phyloP scores from a whole-genome alignment of 306 rosid genomes.

The Cucumis sativus region Cucumber_9930_V3 NC_026660.2:4017001-4017500 shows the following conservation, averaged over 20 bases:
- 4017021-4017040: background rate
- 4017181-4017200: background rate
- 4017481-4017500: conserved; percentile 33
- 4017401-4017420: conserved; percentile 17
- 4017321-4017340: conserved; percentile 29
- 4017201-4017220: background rate
- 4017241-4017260: conserved; percentile 7
- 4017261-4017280: background rate
- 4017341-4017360: conserved; percentile 35
- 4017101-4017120: background rate
- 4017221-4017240: background rate
- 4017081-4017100: background rate
- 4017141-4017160: background rate
- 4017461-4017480: conserved; percentile 46
- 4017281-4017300: background rate
- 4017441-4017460: conserved; percentile 35
- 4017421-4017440: conserved; percentile 39
- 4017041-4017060: background rate
- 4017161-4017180: background rate
- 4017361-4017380: conserved; percentile 35
- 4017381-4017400: conserved; percentile 26
- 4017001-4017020: background rate
- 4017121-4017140: background rate
- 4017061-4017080: background rate
- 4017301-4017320: background rate